These are phyloP conservation scores for Hypomyces rosellus DNA, from an alignment of 2,329 filamentous ascomycete genomes.

Conservation along the genomic window DNA sequence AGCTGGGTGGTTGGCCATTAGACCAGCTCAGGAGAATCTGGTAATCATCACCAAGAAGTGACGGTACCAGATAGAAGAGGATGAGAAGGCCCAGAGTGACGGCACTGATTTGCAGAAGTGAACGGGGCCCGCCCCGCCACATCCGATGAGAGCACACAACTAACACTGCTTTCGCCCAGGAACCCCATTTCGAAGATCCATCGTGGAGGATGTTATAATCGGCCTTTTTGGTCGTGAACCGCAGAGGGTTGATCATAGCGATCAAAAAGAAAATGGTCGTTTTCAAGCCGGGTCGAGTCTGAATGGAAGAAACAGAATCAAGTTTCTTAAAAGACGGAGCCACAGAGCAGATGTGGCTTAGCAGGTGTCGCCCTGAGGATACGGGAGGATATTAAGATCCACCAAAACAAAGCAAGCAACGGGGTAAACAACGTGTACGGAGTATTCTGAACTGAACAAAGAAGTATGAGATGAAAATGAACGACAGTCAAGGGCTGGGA, in stretches of 20 bases:
- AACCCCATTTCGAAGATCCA: constrained; percentile 16
- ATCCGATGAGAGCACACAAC: constrained; percentile 37
- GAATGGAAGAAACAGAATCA: too few species aligned
- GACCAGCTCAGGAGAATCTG: constrained; percentile 18
- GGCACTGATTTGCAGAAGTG: constrained; percentile 22
- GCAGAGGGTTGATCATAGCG: constrained; percentile 7
- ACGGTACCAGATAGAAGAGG: constrained; percentile 21
- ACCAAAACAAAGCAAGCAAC: too few species aligned
- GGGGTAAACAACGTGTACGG: too few species aligned
- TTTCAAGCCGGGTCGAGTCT: too few species aligned
- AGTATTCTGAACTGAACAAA: too few species aligned
- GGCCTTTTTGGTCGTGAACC: background rate
- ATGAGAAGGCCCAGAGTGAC: constrained; percentile 22
- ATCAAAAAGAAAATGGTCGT: background rate
- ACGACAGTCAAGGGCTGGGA: too few species aligned
- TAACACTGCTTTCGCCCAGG: constrained; percentile 25
- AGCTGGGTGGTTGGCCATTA: constrained; percentile 16
- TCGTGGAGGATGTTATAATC: constrained; percentile 18
- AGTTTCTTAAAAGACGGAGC: too few species aligned
- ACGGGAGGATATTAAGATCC: too few species aligned
- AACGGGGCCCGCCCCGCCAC: constrained; percentile 30
- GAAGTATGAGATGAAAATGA: too few species aligned
- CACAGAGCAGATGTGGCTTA: too few species aligned
- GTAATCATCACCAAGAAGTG: constrained; percentile 18
- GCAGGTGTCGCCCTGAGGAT: too few species aligned